Percentiles rank a stretch among this genome's conserved stretches.
Conservation (phyloP, 1,284 basidiomycete genomes). For the Trichosporon inkin region DNA sequence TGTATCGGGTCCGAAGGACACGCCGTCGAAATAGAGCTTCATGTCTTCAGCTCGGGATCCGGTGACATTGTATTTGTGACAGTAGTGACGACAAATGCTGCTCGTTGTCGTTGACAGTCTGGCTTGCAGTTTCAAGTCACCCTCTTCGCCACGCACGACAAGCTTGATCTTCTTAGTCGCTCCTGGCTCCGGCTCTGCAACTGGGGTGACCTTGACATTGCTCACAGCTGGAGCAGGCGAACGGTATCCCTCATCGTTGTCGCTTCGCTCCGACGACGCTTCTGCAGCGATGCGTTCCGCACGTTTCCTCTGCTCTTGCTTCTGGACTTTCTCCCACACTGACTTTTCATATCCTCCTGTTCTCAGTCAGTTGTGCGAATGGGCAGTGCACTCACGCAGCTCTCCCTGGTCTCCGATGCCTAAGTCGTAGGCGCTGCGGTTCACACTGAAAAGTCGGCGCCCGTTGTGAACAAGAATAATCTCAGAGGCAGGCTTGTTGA, state of each 20-base stretch:
- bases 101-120: slow-evolving; percentile 2
- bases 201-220: neutral
- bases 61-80: slow-evolving; percentile 16
- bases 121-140: slow-evolving; percentile 13
- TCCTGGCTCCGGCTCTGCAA: neutral
- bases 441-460: slow-evolving; percentile 19
- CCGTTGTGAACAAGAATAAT: slow-evolving; percentile 33
- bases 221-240: neutral
- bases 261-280: neutral
- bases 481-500: slow-evolving; percentile 27
- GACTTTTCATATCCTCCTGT: slow-evolving; percentile 35
- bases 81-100: slow-evolving; percentile 24
- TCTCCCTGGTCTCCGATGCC: slow-evolving; percentile 26
- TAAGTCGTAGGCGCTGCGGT: slow-evolving; percentile 27
- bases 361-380: neutral
- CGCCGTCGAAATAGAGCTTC: slow-evolving; percentile 30
- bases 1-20: slow-evolving; percentile 18
- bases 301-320: slow-evolving; percentile 3
- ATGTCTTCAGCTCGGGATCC: slow-evolving; percentile 18
- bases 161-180: slow-evolving; percentile 8
- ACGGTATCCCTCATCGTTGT: neutral
- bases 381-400: slow-evolving; percentile 27
- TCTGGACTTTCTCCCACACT: slow-evolving; percentile 27
- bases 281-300: slow-evolving; percentile 5
- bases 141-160: slow-evolving; percentile 13